Conservation (phyloP, 2,329 filamentous ascomycete species). For the Ramichloridium luteum region DNA sequence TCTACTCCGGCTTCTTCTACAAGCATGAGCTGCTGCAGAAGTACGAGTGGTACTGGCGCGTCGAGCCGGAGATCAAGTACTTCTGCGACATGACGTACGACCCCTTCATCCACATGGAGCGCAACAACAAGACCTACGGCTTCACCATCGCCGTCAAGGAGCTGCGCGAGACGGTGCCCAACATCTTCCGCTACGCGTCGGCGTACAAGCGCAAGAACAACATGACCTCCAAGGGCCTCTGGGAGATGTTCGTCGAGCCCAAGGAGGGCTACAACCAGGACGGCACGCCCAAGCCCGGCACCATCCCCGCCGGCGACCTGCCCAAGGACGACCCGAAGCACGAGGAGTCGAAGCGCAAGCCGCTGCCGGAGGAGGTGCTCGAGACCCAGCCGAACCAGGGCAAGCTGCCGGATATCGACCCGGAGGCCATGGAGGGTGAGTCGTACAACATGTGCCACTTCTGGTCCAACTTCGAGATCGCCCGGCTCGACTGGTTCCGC, state of each 20-base stretch:
- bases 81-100: constrained; percentile 99
- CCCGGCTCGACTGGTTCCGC: constrained; percentile 84
- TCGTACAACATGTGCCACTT: constrained; percentile 99
- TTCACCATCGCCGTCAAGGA: constrained; percentile 99
- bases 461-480: constrained; percentile 99
- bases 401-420: constrained; percentile 68
- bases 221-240: constrained; percentile 78
- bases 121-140: constrained; percentile 91
- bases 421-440: constrained; percentile 91
- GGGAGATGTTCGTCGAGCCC: constrained; percentile 96
- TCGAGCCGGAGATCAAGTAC: constrained; percentile 99
- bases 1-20: constrained; percentile 99
- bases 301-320: constrained; percentile 25
- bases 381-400: constrained; percentile 60
- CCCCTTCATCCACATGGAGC: constrained; percentile 89
- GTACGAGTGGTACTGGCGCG: constrained; percentile 99
- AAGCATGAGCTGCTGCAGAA: constrained; percentile 90
- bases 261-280: constrained; percentile 46
- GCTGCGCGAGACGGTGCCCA: constrained; percentile 91
- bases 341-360: constrained; percentile 52
- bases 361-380: constrained; percentile 68
- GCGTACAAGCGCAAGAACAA: constrained; percentile 93
- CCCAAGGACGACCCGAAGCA: constrained; percentile 45
- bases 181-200: constrained; percentile 97
- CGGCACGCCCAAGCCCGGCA: constrained; percentile 37